A percentile compares a stretch with the other conserved stretches of the same genome.
Conservation (phyloP, 352 stramenopile species). For the Phytophthora macrochlamydospora region DNA sequence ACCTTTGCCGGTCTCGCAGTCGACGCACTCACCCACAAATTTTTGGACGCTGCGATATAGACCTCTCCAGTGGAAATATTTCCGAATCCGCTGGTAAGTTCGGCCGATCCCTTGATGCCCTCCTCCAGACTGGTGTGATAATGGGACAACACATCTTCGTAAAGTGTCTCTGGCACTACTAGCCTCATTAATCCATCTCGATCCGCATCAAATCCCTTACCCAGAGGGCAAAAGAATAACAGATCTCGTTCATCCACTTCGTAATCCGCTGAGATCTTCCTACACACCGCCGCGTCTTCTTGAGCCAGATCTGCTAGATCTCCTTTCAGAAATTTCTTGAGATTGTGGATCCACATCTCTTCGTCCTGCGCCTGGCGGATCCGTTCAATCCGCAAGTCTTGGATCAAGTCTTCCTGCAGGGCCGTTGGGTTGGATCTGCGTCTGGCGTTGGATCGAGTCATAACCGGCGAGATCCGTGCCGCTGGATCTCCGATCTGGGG, state of each 20-base stretch:
- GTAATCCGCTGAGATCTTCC: background rate
- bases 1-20: too few relatives aligned
- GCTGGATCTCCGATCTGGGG: background rate
- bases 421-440: background rate
- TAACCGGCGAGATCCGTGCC: background rate
- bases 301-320: background rate
- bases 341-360: background rate
- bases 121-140: too few relatives aligned
- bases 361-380: constrained; percentile 6
- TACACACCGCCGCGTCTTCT: background rate
- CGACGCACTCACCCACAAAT: too few relatives aligned
- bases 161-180: too few relatives aligned
- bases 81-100: too few relatives aligned
- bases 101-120: too few relatives aligned
- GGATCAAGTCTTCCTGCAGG: background rate
- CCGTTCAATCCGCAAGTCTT: background rate
- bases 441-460: background rate
- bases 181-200: too few relatives aligned
- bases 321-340: constrained; percentile 6
- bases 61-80: too few relatives aligned
- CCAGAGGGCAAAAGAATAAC: background rate
- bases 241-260: constrained; percentile 1
- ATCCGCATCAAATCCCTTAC: background rate
- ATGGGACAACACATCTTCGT: too few relatives aligned
- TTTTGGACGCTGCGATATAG: too few relatives aligned